Percentiles rank a stretch among this genome's conserved stretches.
Evolutionary conservation across 192 early-diverging fungal genomes (phyloP).

Genomic region (Backusella liffmaniae): DNA sequence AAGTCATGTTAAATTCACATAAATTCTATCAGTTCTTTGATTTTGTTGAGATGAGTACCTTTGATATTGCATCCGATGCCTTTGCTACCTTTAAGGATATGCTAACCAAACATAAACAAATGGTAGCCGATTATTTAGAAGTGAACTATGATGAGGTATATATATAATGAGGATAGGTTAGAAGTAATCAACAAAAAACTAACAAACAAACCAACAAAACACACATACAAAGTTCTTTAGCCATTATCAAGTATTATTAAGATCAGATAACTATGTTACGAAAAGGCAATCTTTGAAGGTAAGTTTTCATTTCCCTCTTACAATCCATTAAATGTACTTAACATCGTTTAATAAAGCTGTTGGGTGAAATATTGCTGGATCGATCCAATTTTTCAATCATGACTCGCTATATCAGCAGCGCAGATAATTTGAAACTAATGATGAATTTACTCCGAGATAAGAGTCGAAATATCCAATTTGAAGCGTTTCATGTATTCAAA

Average conservation of each 20-base stretch:
- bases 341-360: slow-evolving; percentile 52
- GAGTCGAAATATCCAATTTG: slow-evolving; percentile 98
- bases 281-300: slow-evolving; percentile 98
- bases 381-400: slow-evolving; percentile 93
- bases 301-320: slow-evolving; percentile 5
- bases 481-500: slow-evolving; percentile 99
- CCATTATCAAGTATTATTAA: slow-evolving; percentile 79
- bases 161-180: neutral
- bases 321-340: neutral
- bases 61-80: slow-evolving; percentile 98
- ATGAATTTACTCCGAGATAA: slow-evolving; percentile 95
- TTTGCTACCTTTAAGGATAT: slow-evolving; percentile 98
- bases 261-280: slow-evolving; percentile 96
- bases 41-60: slow-evolving; percentile 97
- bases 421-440: slow-evolving; percentile 95
- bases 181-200: neutral
- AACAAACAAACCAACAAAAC: neutral
- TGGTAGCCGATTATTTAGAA: slow-evolving; percentile 88
- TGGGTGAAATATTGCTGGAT: slow-evolving; percentile 97
- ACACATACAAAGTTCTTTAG: slow-evolving; percentile 68
- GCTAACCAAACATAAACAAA: slow-evolving; percentile 89
- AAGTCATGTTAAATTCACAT: slow-evolving; percentile 78
- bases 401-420: slow-evolving; percentile 89
- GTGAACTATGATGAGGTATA: slow-evolving; percentile 81
- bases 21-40: slow-evolving; percentile 94